Percentiles rank a stretch among this genome's conserved stretches.
Conservation (phyloP, 2,329 filamentous ascomycete species). For the Trichoderma breve region DNA sequence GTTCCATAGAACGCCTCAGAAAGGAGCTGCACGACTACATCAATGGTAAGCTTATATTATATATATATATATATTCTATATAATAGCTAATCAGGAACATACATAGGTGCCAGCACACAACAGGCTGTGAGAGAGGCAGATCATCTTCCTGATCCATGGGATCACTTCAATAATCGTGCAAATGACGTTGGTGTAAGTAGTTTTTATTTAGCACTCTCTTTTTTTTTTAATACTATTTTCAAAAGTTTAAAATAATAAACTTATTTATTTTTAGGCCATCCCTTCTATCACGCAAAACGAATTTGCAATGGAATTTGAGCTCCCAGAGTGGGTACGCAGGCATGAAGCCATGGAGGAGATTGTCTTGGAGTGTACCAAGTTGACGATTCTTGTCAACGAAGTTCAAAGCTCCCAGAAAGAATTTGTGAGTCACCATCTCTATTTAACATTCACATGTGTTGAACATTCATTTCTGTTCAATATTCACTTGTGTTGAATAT, state of each 20-base stretch:
- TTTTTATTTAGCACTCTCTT: no score
- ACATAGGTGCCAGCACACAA: no score
- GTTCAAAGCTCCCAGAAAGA: slow-evolving; percentile 4
- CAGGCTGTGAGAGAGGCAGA: no score
- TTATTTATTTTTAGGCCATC: no score
- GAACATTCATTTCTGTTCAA: no score
- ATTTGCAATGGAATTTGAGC: slow-evolving; percentile 9
- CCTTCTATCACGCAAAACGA: slow-evolving; percentile 2
- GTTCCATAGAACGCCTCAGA: not conserved
- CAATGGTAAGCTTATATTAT: no score
- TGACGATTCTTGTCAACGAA: slow-evolving; percentile 12
- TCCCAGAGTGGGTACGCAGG: slow-evolving; percentile 5
- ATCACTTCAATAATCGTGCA: not conserved
- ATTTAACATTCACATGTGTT: not conserved
- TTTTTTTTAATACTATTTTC: no score
- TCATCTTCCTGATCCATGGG: slow-evolving; percentile 7
- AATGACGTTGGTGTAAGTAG: not conserved
- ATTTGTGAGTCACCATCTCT: slow-evolving; percentile 1
- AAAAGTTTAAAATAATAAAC: no score
- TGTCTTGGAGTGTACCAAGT: slow-evolving; percentile 10
- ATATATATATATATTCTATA: no score
- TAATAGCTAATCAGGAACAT: no score
- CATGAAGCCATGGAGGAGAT: slow-evolving; percentile 16
- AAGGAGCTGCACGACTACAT: slow-evolving; percentile 3
- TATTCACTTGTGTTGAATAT: no score